A percentile compares a stretch with the other conserved stretches of the same genome.
These are phyloP conservation scores for Prototheca wickerhamii DNA, from an alignment of 163 green algal species.

Conservation along the genomic window DNA sequence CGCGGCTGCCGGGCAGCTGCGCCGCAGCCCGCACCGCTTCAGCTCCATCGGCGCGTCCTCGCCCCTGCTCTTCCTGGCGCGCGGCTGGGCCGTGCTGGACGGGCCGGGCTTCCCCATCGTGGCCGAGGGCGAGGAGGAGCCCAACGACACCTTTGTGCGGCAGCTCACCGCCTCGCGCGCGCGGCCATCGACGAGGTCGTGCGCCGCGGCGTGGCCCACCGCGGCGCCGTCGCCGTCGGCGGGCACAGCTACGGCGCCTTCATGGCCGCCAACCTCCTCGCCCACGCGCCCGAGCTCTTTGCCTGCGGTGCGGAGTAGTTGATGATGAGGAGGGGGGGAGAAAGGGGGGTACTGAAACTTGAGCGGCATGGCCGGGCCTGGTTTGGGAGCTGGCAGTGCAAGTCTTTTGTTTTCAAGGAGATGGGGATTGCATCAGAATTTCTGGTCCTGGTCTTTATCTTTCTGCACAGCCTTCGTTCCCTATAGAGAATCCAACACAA, in stretches of 20 bases:
- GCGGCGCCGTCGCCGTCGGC: slow-evolving; percentile 64
- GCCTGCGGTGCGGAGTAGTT: slow-evolving; percentile 45
- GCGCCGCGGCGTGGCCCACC: slow-evolving; percentile 64
- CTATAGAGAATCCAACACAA: too few relatives aligned
- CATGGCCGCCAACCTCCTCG: slow-evolving; percentile 94
- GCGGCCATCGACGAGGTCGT: slow-evolving; percentile 69
- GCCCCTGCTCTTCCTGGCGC: slow-evolving; percentile 77
- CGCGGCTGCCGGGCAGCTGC: slow-evolving; percentile 89
- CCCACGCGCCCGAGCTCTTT: slow-evolving; percentile 85
- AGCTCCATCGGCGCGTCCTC: slow-evolving; percentile 65
- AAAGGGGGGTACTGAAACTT: too few relatives aligned
- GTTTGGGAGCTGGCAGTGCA: too few relatives aligned
- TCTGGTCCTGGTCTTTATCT: too few relatives aligned
- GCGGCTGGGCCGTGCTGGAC: slow-evolving; percentile 88
- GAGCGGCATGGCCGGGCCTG: too few relatives aligned
- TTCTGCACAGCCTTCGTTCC: too few relatives aligned
- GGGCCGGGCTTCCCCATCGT: slow-evolving; percentile 88
- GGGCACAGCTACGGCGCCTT: slow-evolving; percentile 91
- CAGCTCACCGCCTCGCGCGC: slow-evolving; percentile 63
- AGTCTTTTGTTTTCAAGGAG: too few relatives aligned
- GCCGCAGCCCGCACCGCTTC: slow-evolving; percentile 80
- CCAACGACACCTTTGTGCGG: slow-evolving; percentile 94
- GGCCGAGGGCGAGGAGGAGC: slow-evolving; percentile 77
- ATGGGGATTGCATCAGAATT: too few relatives aligned
- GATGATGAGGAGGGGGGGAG: too few relatives aligned